Evolutionary conservation across 257 asterid genomes (phyloP), one percentile per base, ranked within the genome.

Genomic region (Avicennia marina): DNA sequence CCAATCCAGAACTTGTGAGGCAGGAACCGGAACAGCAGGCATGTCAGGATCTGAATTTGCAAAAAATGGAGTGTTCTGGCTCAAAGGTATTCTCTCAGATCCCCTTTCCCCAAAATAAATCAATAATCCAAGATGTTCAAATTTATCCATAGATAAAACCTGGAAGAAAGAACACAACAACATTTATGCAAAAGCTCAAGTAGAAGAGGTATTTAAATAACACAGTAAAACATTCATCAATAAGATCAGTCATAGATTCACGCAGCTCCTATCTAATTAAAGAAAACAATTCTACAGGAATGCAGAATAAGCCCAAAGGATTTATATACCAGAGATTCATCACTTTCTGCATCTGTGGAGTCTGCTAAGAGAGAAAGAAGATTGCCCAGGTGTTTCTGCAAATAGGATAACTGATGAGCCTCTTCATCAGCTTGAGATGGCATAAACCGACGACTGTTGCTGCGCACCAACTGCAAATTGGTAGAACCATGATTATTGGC

Each of bases 41-140:
- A 91, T 91, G 71, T 87, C 89, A 16, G 96, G 98, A 67, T 91
- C 98, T 44, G 96, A 91, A 78, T 91, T 91, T 22, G 96, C 95
- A 57, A 88, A 91, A 76, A 88, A 91, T 11, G 96, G 98, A 56
- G 95, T 78, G 61, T 78, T 83, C 65, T 91, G 98, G 77, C 98
- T 81, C 55, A 91, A 58, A 38, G 95, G 94, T 34, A 31, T 71
- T 60, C 70, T 81, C 77, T 76, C 87, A 26, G 84, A 72, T 58
- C 93, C 86, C 72, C 73, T 91, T 45, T 88, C 98, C 64, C 95
- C 96, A 60, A 85, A 91, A 75, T 80, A 83, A 17, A 85, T 65
- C 69, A 88, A 78, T 65, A 88, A 75, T 7, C 95, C 84, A 48
- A 91, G 89, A 77, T 85, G 96, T 62, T 85, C 88, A 60, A 91